Evolutionary conservation across 2,329 filamentous ascomycete species (phyloP), one percentile per base, ranked within the genome.

Genomic region (Neoascochyta sp.): DNA sequence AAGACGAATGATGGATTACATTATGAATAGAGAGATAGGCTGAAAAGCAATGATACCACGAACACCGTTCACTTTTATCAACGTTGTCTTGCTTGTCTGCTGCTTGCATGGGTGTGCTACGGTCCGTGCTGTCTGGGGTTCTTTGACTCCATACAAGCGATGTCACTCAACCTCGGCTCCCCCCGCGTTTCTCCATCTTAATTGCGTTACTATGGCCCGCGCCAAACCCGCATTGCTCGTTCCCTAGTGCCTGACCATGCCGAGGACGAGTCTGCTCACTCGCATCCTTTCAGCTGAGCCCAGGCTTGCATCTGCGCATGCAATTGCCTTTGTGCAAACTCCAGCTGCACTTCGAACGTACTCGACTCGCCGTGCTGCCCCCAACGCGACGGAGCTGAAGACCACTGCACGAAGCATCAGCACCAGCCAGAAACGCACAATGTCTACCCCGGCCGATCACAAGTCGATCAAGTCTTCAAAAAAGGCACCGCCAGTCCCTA

Each of bases 401-500:
- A 7, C 10, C n/a, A 6, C 22, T 16, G 16, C 22, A 16, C 4
- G n/a, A 18, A 11, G 21, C 1, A 7, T 14, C 12, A 12, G n/a
- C 9, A 11, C 9, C 15, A 18, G 16, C 12, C 35, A 44, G 18
- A 34, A 11, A 23, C 47, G 50, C 34, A 50, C 27, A 7, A 63
- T 63, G 56, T 59, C 56, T 23, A 50, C 52, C 12, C 41, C 55
- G 16, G 50, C 53, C 35, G 54, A 60, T 17, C 57, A 60, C 19
- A 39, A 43, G 27, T 52, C 52, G 14, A 37, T 50, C 4, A 58
- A 57, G 27, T 53, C 53, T 25, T 37, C 48, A 7, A 34, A 45
- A 26, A 68, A 68, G 39, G 42, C 48, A 13, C 62, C 65, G 4
- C 49, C 67, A 2, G 40, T 70, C 12, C 76, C 81, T 3, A 68